Conservation (phyloP, 257 asterid species). For the Thymus quinquecostatus region DNA sequence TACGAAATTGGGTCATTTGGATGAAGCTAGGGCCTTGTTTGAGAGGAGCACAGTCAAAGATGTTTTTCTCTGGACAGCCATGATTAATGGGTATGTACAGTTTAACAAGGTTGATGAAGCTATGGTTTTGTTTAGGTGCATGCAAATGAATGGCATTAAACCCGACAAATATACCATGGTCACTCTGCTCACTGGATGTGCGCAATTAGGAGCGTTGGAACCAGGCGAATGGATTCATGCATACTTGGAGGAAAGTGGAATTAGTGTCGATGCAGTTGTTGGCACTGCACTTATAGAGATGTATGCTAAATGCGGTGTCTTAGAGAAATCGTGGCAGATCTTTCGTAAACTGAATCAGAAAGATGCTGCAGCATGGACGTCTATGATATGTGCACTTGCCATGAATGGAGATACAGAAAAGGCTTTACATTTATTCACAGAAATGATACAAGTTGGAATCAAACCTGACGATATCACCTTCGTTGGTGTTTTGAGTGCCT, state of each 20-base stretch:
- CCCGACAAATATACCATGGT: constrained; percentile 89
- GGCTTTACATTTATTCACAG: constrained; percentile 65
- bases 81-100: constrained; percentile 85
- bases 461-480: constrained; percentile 79
- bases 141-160: constrained; percentile 67
- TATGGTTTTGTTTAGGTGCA: constrained; percentile 56
- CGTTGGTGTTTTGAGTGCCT: constrained; percentile 79
- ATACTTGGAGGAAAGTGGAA: constrained; percentile 54
- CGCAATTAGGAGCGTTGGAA: constrained; percentile 74
- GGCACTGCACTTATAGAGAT: constrained; percentile 87
- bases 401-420: constrained; percentile 58
- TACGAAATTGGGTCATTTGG: constrained; percentile 54
- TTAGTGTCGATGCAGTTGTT: constrained; percentile 61
- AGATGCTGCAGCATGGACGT: constrained; percentile 80
- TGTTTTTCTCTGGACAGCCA: constrained; percentile 82
- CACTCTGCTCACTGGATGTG: constrained; percentile 81
- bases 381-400: constrained; percentile 70
- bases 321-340: constrained; percentile 61
- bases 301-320: constrained; percentile 86
- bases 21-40: constrained; percentile 72
- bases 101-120: constrained; percentile 78
- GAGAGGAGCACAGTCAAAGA: constrained; percentile 67
- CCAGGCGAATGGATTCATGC: constrained; percentile 80
- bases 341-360: constrained; percentile 58
- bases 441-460: constrained; percentile 64